Evolutionary conservation across 2,329 filamentous ascomycete genomes (phyloP), one percentile per base, ranked within the genome.

Genomic region (Nothopassalora personata): DNA sequence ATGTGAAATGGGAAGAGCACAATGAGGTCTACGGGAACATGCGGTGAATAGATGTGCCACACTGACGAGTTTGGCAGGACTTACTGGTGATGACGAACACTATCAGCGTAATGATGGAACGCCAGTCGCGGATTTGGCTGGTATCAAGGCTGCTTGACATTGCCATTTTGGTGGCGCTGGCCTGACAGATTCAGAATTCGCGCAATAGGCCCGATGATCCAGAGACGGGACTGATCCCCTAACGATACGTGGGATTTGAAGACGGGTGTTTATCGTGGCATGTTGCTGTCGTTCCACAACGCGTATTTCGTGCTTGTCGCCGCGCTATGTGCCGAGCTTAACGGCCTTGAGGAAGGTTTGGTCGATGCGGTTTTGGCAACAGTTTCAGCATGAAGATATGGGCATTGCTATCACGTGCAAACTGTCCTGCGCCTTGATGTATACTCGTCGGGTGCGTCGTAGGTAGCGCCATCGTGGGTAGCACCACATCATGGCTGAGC

Each of bases 1-100:
- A 90, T 75, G 58, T 85, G 79, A 62, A 88, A 89, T 0, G 86
- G 87, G 60, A 87, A 88, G 11, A 90, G 78, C 0, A 90, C 87
- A 46, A 84, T 77, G 53, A 89, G 74, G 72, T 90, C 87, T 90
- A 64, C 13, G 46, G 34, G 19, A 15, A 46, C 11, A 53, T 8
- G 30, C 10, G 57, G 23, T 53, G 31, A 50, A 19, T 48, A 31
- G n/a, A 57, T 47, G 11, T 33, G 53, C 33, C 28, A 45, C 18
- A 27, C 46, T 27, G 30, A 59, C 23, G 15, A 36, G 52, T 46
- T 23, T 47, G 18, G 49, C 15, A 36, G 10, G 7, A 83, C 86
- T 79, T 75, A 89, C 87, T 90, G 4, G 87, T 86, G 45, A 88
- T 47, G 34, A 89, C 76, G 67, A 90, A 90, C 48, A 86, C 81